phyloP scores from a whole-genome alignment of 1,284 basidiomycete species.

The Rhodofomes roseus region DNA sequence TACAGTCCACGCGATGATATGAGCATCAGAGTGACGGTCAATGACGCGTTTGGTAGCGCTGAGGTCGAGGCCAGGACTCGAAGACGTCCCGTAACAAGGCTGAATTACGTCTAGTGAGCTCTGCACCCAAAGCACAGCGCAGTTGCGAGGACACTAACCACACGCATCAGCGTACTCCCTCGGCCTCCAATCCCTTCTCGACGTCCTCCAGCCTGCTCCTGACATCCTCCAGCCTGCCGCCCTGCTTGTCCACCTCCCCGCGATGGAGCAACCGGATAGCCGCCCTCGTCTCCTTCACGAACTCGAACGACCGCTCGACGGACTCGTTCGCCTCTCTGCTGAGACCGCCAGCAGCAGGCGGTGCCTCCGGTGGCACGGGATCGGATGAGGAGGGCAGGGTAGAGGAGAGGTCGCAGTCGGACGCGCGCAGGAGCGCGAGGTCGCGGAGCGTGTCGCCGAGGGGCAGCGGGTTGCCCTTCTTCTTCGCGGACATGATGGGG shows the following conservation, averaged over 20 bases:
- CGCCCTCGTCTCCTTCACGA: conserved; percentile 43
- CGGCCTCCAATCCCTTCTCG: conserved; percentile 35
- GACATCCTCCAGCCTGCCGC: conserved; percentile 47
- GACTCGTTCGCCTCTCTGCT: conserved; percentile 28
- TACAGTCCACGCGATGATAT: no score
- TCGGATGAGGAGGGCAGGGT: conserved; percentile 34
- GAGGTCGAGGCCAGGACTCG: no score
- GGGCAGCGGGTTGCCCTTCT: conserved; percentile 41
- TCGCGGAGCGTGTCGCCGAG: conserved; percentile 64
- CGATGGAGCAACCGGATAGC: conserved; percentile 52
- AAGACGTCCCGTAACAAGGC: no score
- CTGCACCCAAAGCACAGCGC: no score
- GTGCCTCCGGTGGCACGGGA: conserved; percentile 4
- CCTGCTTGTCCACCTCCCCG: conserved; percentile 48
- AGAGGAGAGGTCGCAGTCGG: conserved; percentile 48
- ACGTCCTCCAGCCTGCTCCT: conserved; percentile 51
- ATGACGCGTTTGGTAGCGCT: no score
- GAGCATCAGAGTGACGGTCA: no score
- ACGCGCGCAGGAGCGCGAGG: conserved; percentile 63
- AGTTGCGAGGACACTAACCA: background rate
- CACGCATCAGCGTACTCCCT: background rate
- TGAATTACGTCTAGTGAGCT: no score
- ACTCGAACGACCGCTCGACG: conserved; percentile 50
- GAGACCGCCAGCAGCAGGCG: background rate
- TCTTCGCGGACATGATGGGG: background rate